Evolutionary conservation across 1,284 basidiomycete species (phyloP).

Genomic region (Rhodotorula sp.): DNA sequence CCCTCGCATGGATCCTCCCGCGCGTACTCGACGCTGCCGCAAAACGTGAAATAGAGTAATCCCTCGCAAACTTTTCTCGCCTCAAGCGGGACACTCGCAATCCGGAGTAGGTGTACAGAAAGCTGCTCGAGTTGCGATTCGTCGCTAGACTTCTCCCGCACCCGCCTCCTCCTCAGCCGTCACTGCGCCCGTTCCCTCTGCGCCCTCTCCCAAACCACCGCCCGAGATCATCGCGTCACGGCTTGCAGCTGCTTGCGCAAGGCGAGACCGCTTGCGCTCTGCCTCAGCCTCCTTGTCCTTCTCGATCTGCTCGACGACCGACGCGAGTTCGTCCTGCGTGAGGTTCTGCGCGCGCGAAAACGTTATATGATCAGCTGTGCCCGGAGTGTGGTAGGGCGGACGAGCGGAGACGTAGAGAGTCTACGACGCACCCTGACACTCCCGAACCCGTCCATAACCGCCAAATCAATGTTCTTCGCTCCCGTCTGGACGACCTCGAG

Average conservation of each 20-base stretch:
- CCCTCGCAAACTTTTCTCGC: too few relatives aligned
- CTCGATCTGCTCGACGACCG: conserved; percentile 85
- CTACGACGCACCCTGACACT: conserved; percentile 70
- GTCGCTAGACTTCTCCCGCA: conserved; percentile 15
- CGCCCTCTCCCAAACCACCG: neutral
- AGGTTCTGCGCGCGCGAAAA: conserved; percentile 61
- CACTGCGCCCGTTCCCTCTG: neutral
- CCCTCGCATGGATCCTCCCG: neutral
- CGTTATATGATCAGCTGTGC: neutral
- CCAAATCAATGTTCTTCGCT: conserved; percentile 98
- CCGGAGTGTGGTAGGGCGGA: neutral
- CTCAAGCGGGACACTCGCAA: too few relatives aligned
- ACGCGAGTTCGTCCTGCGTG: conserved; percentile 80
- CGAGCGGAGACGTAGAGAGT: neutral
- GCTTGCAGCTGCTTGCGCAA: conserved; percentile 75
- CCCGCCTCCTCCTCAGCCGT: conserved; percentile 31
- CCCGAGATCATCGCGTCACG: conserved; percentile 67
- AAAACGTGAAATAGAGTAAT: too few relatives aligned
- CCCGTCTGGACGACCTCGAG: conserved; percentile 99
- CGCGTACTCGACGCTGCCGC: too few relatives aligned
- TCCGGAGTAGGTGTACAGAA: too few relatives aligned
- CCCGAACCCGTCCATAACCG: conserved; percentile 89
- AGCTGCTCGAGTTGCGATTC: neutral
- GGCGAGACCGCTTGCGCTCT: conserved; percentile 73
- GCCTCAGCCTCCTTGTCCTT: conserved; percentile 95